Evolutionary conservation across 805 yeast genomes (phyloP).

Genomic region (Nakazawaea holstii): DNA sequence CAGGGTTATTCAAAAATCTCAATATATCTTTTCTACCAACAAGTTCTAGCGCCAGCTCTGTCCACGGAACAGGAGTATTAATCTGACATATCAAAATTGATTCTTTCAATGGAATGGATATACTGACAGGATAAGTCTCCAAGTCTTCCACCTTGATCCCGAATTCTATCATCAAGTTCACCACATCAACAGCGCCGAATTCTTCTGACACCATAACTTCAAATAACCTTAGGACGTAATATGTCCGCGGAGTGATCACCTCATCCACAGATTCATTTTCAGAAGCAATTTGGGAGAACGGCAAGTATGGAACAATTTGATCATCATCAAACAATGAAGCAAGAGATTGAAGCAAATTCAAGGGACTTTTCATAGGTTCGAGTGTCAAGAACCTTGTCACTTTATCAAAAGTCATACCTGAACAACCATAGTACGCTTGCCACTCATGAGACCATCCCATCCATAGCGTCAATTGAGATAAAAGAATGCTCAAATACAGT

Average conservation of each 20-base stretch:
- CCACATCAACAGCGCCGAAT: constrained; percentile 46
- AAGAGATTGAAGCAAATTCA: constrained; percentile 52
- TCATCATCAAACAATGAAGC: constrained; percentile 40
- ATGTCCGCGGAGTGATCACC: constrained; percentile 61
- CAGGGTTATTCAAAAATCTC: constrained; percentile 12
- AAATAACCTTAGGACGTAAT: constrained; percentile 51
- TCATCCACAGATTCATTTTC: constrained; percentile 57
- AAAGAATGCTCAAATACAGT: constrained; percentile 40
- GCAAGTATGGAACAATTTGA: constrained; percentile 47
- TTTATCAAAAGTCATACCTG: constrained; percentile 28
- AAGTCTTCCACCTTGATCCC: constrained; percentile 45
- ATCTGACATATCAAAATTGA: constrained; percentile 50
- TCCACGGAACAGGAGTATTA: constrained; percentile 44
- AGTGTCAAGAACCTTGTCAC: constrained; percentile 31
- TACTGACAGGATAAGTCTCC: constrained; percentile 71
- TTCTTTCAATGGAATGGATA: constrained; percentile 62
- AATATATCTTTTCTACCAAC: constrained; percentile 66
- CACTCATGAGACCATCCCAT: constrained; percentile 72
- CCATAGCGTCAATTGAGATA: constrained; percentile 60
- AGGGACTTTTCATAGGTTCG: constrained; percentile 52
- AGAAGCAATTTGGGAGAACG: constrained; percentile 63
- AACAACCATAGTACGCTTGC: constrained; percentile 49
- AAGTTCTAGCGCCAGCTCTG: constrained; percentile 40
- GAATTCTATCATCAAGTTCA: constrained; percentile 56
- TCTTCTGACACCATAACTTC: constrained; percentile 55